Base-by-base conservation (phyloP, 2,329 filamentous ascomycete species). In the Aspergillus amoenus region DNA sequence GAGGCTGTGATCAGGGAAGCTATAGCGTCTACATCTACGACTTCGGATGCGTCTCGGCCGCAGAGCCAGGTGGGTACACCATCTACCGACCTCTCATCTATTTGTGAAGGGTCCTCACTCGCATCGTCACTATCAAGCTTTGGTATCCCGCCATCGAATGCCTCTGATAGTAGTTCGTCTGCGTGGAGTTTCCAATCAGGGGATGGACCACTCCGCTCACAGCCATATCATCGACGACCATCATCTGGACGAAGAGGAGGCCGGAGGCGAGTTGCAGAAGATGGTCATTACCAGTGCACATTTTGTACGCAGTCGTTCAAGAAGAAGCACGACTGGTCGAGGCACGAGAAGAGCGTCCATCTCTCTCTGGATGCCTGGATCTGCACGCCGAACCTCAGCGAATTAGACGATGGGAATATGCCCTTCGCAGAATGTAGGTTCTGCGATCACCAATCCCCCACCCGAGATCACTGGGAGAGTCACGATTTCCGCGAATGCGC, bases 401-500 rank as follows among this genome's bases (percentile, higher is more conserved):
- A 66, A 1, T 49, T 72, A 24, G 32, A 18, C 17, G n/a, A 32
- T 13, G n/a, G 27, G 6, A 22, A 54, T 13, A 15, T 39, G 6
- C 56, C 59, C 8, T 18, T 50, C 0, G 34, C 32, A 3, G 55
- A 30, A 37, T 85, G 82, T 59, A 76, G 76, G 0, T 84, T 82
- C 65, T 85, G 82, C 60, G 73, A 78, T 15, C 66, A 68, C 2
- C 56, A 75, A 6, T 74, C 79, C 41, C 79, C 79, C 0, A 71
- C 72, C 0, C 62, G 70, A 3, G 73, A 77, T 1, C 82, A 84
- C 61, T 69, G 80, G 18, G 78, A 81, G 47, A 75, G 73, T 5
- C 82, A 85, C 67, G 81, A 83, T 52, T 81, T 84, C 60, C 66
- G 71, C n/a, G 71, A 76, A 15, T 85, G 82, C 62, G 78, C 79